Evolutionary conservation across 2,329 filamentous ascomycete genomes (phyloP), one percentile per base, ranked within the genome.

Genomic region (Achaetomium macrosporum): DNA sequence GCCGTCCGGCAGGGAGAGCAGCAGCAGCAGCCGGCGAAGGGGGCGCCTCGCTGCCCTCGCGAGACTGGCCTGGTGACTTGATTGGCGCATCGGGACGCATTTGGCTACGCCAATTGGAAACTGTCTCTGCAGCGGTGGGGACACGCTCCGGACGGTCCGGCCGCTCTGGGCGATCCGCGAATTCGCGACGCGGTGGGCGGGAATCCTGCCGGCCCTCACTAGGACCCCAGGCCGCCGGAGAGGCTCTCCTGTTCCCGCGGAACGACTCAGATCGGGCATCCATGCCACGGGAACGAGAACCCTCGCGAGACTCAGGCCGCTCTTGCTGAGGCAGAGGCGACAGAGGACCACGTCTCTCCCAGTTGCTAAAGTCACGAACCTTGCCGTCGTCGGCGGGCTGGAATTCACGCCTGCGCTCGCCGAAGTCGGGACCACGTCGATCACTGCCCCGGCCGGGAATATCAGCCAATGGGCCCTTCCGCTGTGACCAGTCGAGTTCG

Each of bases 271-370:
- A 71, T 57, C 79, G 75, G 62, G 80, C 82, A 51, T 89, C 83
- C 56, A 76, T 78, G 42, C 67, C 68, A 46, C 76, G 72, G 37
- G 77, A 69, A 31, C 76, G 76, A 66, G 77, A 78, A 55, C 73
- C 77, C 37, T 83, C 81, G 56, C 81, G 76, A 47, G 76, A 75
- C 46, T 70, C 72, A 20, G 71, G 68, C 17, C 75, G 74, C 58
- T 84, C 79, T 42, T 73, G 60, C 54, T 74, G 78, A 47, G 76
- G 76, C 61, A 73, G 76, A 19, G 92, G 89, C 40, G 92, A 88
- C 51, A 97, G 77, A 36, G 93, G 93, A 12, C 93, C 93, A 67
- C 88, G 93, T 63, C 93, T 88, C 72, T 96, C 92, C 93, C 93
- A 99, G 71, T 90, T 95, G 61, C 82, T 80, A 60, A 93, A 87